Percentiles rank a stretch among this genome's conserved stretches.
These are phyloP conservation scores for Diplogelasinospora grovesii DNA, from an alignment of 495 filamentous ascomycete species.

Conservation along the genomic window DNA sequence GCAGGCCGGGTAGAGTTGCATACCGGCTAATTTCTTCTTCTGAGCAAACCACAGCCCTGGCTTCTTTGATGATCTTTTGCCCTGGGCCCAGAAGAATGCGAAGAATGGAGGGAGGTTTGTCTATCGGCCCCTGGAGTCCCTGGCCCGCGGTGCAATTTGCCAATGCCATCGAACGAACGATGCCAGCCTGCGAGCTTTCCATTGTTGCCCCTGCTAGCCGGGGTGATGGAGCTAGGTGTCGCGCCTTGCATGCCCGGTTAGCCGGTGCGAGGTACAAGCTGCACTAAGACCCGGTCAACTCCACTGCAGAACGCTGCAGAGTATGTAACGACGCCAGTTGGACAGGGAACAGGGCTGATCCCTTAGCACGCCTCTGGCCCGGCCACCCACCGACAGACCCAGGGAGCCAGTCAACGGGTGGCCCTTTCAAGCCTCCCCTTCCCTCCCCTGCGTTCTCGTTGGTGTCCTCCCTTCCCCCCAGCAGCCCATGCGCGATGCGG, in stretches of 20 bases:
- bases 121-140: neutral
- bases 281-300: conserved; percentile 16
- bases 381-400: conserved; percentile 4
- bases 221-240: conserved; percentile 17
- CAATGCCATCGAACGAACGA: neutral
- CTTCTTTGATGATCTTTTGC: neutral
- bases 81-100: neutral
- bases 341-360: conserved; percentile 17
- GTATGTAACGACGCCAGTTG: conserved; percentile 14
- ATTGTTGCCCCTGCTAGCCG: conserved; percentile 6
- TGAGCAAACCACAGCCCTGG: neutral
- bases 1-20: too few species aligned
- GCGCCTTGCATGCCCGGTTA: conserved; percentile 10
- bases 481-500: conserved; percentile 21
- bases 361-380: conserved; percentile 10
- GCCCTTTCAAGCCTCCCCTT: conserved; percentile 8
- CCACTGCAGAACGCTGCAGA: conserved; percentile 21
- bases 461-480: conserved; percentile 8
- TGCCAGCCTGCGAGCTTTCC: neutral
- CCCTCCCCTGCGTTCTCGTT: conserved; percentile 9
- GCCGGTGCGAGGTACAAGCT: too few species aligned
- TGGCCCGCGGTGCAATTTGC: neutral
- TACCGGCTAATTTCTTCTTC: too few species aligned
- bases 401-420: conserved; percentile 7
- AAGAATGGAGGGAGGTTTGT: neutral